Conservation (phyloP, 768 basidiomycete genomes). For the Termitomyces bulborhizus region DNA sequence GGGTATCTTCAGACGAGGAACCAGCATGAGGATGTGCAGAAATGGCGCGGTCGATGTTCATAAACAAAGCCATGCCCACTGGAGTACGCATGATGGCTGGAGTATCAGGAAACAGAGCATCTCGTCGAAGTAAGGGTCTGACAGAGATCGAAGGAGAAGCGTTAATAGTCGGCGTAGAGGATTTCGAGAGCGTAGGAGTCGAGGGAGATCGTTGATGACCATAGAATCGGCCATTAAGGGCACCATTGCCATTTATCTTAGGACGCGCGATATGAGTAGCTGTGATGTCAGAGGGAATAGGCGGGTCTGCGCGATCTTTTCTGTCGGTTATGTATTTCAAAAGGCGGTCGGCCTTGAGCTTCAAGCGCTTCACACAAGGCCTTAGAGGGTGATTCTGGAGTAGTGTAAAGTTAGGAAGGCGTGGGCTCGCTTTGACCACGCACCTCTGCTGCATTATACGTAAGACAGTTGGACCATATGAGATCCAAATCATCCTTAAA, state of each 20-base stretch:
- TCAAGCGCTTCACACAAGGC: constrained; percentile 72
- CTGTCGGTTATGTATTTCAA: constrained; percentile 87
- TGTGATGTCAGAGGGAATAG: constrained; percentile 46
- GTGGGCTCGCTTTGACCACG: constrained; percentile 21
- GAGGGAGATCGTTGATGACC: constrained; percentile 34
- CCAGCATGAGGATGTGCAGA: constrained; percentile 18
- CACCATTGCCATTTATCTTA: constrained; percentile 34
- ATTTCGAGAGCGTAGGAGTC: constrained; percentile 23
- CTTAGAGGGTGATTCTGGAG: constrained; percentile 83
- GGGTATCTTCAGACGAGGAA: constrained; percentile 7
- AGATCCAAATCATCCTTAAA: constrained; percentile 93
- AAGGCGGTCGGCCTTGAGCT: constrained; percentile 78
- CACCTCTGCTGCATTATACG: constrained; percentile 89
- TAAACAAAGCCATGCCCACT: constrained; percentile 68
- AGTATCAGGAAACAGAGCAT: constrained; percentile 56
- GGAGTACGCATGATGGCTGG: constrained; percentile 66
- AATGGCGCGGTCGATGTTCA: constrained; percentile 50
- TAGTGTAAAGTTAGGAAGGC: background rate
- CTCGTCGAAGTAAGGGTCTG: constrained; percentile 25
- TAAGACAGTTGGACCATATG: constrained; percentile 94
- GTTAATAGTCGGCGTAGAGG: constrained; percentile 22
- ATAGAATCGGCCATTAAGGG: constrained; percentile 33
- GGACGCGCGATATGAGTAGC: constrained; percentile 25
- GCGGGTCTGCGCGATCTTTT: constrained; percentile 71
- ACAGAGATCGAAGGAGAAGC: constrained; percentile 19